phyloP scores from a whole-genome alignment of 2,329 filamentous ascomycete species.

The Helotiales sp. region DNA sequence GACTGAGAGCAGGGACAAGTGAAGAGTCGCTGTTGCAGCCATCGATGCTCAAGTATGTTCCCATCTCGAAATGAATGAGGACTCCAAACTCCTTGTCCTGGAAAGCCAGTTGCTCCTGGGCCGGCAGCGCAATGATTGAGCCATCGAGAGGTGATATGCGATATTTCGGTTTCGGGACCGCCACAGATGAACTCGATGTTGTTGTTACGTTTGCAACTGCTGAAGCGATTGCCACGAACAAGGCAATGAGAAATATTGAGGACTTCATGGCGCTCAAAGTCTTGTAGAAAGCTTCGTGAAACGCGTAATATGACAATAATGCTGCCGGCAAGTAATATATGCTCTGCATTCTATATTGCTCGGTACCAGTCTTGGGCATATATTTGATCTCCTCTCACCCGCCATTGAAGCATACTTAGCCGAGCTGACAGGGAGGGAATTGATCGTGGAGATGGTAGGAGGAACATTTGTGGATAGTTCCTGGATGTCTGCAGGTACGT shows the following conservation, averaged over 20 bases:
- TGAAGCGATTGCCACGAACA: background rate
- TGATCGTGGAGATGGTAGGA: background rate
- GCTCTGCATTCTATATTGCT: background rate
- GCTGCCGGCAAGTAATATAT: background rate
- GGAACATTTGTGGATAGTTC: background rate
- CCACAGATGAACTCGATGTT: background rate
- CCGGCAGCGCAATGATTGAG: background rate
- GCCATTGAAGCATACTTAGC: no score
- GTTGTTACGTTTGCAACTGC: background rate
- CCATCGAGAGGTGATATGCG: background rate
- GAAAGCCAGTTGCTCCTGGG: background rate
- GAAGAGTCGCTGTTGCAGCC: background rate
- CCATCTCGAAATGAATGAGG: background rate
- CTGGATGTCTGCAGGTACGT: background rate
- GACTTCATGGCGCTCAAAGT: background rate
- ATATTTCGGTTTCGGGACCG: background rate
- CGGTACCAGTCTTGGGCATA: no score
- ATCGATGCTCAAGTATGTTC: background rate
- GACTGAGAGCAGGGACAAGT: background rate
- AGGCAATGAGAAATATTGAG: background rate
- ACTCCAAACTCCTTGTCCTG: background rate
- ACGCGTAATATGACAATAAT: background rate
- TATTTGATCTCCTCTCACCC: no score
- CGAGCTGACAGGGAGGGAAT: no score
- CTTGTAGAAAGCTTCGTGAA: background rate